Base-by-base conservation (phyloP, 2,329 filamentous ascomycete species). In the Fusarium sublunatum region DNA sequence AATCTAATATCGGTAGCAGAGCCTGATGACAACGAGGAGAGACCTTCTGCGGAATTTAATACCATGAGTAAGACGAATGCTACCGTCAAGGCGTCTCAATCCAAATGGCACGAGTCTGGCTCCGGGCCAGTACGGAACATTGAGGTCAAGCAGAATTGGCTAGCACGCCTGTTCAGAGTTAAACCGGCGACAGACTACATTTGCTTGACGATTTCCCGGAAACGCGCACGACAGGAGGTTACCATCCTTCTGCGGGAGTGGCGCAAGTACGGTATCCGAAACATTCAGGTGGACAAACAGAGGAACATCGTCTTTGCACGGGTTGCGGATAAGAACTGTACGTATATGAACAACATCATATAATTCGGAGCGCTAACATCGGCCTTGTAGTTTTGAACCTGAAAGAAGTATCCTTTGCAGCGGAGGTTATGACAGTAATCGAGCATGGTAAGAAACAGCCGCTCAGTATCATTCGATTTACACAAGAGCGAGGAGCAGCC, bases 401-500 rank as follows among this genome's bases (percentile, higher is more conserved):
- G 73, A 95, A 93, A 73, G 90, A 92, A 51, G 93, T 97, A n/a
- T 85, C 89, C 12, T 93, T 98, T 76, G 90, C 92, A 13, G 88
- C 89, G 34, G 92, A 97, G 74, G 85, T 97, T 60, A 96, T 96
- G 79, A 92, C 90, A 2, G 90, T 96, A 34, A 90, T 96, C 61
- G 91, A 97, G 78, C 91, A 95, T 72, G 91, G 91, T 43, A 89
- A 86, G 70, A 88, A 87, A 64, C 88, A 87, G 41, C 89, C 89
- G 42, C 83, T 97, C 50, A 91, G 90, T 74, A 88, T 97, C 64
- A 87, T 91, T 28, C 89, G 92, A 32, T 92, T 97, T 74, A 94
- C 91, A 2, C 93, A 97, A 72, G 92, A 95, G 72, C 89, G 89
- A 55, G 95, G 94, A n/a, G 93, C 94, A 2, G 93, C 92, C 34